Conservation (phyloP, 1,139 yeast genomes). For the Scheffersomyces quercinus region DNA sequence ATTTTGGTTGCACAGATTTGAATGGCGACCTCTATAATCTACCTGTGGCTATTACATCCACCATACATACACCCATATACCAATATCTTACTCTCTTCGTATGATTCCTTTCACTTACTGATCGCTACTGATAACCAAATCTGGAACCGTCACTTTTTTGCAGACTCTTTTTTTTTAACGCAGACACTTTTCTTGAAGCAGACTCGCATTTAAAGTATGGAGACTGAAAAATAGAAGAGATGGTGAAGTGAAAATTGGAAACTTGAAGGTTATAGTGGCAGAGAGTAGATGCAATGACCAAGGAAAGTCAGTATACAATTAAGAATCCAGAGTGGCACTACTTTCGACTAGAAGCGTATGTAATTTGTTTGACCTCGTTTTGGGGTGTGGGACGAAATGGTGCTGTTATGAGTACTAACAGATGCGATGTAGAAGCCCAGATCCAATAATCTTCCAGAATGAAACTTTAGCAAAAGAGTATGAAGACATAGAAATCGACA, state of each 20-base stretch:
- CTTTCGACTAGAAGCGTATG: constrained; percentile 16
- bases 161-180: too few relatives aligned
- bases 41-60: too few relatives aligned
- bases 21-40: too few relatives aligned
- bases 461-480: constrained; percentile 8
- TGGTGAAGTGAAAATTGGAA: background rate
- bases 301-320: background rate
- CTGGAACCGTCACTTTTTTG: too few relatives aligned
- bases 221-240: too few relatives aligned
- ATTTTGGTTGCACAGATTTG: too few relatives aligned
- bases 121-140: too few relatives aligned
- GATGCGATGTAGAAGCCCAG: constrained; percentile 11
- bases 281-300: constrained; percentile 1
- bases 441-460: constrained; percentile 12
- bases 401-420: background rate
- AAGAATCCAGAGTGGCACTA: constrained; percentile 14
- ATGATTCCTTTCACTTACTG: too few relatives aligned
- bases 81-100: too few relatives aligned
- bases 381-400: constrained; percentile 1
- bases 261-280: background rate
- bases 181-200: too few relatives aligned
- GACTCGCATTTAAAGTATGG: too few relatives aligned
- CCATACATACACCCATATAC: too few relatives aligned
- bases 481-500: constrained; percentile 24
- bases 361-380: constrained; percentile 3